Base-by-base conservation (phyloP, 2,329 filamentous ascomycete genomes). In the Colletotrichum sp. region DNA sequence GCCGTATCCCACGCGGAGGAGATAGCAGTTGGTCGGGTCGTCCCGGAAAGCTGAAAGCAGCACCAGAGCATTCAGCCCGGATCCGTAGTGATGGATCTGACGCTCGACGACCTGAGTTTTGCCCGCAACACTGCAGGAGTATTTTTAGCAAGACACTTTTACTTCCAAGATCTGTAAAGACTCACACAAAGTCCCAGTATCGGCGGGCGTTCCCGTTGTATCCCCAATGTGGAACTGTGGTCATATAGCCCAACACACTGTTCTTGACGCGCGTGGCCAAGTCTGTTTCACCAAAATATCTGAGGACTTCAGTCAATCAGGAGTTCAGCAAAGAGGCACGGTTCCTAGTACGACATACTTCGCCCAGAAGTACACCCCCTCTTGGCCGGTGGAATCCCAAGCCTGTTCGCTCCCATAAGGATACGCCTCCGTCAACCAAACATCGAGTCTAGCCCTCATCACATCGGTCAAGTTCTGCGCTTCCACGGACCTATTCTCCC, bases 31-130 rank as follows among this genome's bases (percentile, higher is more conserved):
- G 0, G 82, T 80, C 0, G 88, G 84, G 27, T 87, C 79, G 61
- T 84, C 79, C 32, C 88, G 87, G 80, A 89, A 92, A 2, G 87
- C 84, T 1, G 86, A 85, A 3, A 92, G 86, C 2, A 91, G 82
- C 4, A 90, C 89, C 0, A 91, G 85, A 0, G 89, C 85, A 78
- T 92, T 92, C 4, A 92, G 87, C 0, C 86, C 88, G 0, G 89
- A 91, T n/a, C 90, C 90, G 77, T 92, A 92, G 80, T 92, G 91
- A 77, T 92, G 90, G 71, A 92, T 88, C 79, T 90, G 88, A 6
- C 86, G 85, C 78, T 88, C 86, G 56, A 87, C 86, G 6, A 85
- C 79, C 8, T 79, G 73, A 4, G 87, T 83, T 72, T 88, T 88
- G 13, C 85, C 86, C 6, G 80, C 85, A 64, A 87, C 87, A 43